A percentile compares a stretch with the other conserved stretches of the same genome.
phyloP scores from a whole-genome alignment of 2,329 filamentous ascomycete species.

The Aspergillus pseudonomiae region DNA sequence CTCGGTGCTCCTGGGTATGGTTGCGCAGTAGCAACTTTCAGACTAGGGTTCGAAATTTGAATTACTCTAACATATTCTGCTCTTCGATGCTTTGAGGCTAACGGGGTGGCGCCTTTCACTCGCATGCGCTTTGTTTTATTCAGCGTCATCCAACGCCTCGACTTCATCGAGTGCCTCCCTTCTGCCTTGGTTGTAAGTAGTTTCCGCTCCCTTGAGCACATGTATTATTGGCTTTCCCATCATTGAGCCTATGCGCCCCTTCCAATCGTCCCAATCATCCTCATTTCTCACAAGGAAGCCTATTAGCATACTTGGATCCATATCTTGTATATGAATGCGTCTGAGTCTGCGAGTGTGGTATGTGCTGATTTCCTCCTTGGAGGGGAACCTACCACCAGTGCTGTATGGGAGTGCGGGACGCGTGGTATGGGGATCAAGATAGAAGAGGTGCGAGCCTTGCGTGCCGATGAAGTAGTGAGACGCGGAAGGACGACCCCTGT shows the following conservation, averaged over 20 bases:
- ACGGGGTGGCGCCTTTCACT: background rate
- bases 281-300: slow-evolving; percentile 85
- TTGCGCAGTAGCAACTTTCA: slow-evolving; percentile 30
- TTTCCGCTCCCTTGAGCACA: slow-evolving; percentile 68
- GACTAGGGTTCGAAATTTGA: slow-evolving; percentile 40
- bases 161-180: slow-evolving; percentile 85
- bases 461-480: slow-evolving; percentile 77
- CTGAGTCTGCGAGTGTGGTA: slow-evolving; percentile 88
- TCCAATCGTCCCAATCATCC: slow-evolving; percentile 83
- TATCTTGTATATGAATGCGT: slow-evolving; percentile 80
- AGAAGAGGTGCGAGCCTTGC: slow-evolving; percentile 82
- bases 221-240: slow-evolving; percentile 85
- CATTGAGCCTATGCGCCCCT: slow-evolving; percentile 71
- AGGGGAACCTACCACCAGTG: slow-evolving; percentile 54
- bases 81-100: background rate
- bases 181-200: slow-evolving; percentile 60
- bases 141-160: slow-evolving; percentile 78
- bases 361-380: slow-evolving; percentile 72
- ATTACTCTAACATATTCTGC: slow-evolving; percentile 15
- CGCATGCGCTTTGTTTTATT: background rate
- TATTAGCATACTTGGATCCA: slow-evolving; percentile 98
- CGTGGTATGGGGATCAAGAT: slow-evolving; percentile 90
- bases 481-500: slow-evolving; percentile 84
- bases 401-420: slow-evolving; percentile 72
- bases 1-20: slow-evolving; percentile 40